Evolutionary conservation across 2,329 filamentous ascomycete genomes (phyloP), one percentile per base, ranked within the genome.

Genomic region (Purpureocillium takamizusanense): DNA sequence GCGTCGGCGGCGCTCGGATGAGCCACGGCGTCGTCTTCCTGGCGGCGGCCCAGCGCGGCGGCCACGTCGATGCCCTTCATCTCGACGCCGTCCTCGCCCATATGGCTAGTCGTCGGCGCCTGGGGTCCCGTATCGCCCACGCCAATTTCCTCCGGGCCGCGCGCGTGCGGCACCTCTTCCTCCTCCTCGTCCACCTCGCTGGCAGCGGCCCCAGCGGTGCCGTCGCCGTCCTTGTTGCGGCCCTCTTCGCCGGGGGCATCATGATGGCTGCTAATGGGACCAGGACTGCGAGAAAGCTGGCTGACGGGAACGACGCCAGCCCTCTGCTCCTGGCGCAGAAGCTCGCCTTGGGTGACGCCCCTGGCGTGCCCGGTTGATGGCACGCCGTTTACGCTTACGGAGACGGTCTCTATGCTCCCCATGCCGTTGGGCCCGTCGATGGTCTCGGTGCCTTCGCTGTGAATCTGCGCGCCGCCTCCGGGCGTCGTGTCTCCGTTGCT

Each of bases 101-200:
- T 53, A 41, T 59, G 57, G 36, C 55, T 61, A 31, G 57, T 65
- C 13, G 56, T 63, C 38, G 61, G 65, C 37, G 46, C 63, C 60
- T 86, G 89, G 9, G 85, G 80, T 0, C 92, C 92, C 47, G 86
- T 83, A 55, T 98, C 92, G 49, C 86, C 80, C 42, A 88, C 78
- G 4, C 89, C 90, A 36, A 97, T 83, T 49, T 86, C 74, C 23
- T 86, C 78, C 0, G 92, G 92, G 0, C 90, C 90, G 31, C 87
- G 74, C 1, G 85, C 87, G 60, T 94, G 87, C 5, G 88, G 86
- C 37, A 78, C 70, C 42, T 86, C 81, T 7, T 75, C 72, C 7
- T 76, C 70, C 13, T 74, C 72, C 23, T 65, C 60, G 29, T 66
- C 60, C 39, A 4, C 61, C 46, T 35, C 58, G 3, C 51, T 51